Evolutionary conservation across 2,329 filamentous ascomycete genomes (phyloP).

Genomic region (Cryphonectria nitschkei): DNA sequence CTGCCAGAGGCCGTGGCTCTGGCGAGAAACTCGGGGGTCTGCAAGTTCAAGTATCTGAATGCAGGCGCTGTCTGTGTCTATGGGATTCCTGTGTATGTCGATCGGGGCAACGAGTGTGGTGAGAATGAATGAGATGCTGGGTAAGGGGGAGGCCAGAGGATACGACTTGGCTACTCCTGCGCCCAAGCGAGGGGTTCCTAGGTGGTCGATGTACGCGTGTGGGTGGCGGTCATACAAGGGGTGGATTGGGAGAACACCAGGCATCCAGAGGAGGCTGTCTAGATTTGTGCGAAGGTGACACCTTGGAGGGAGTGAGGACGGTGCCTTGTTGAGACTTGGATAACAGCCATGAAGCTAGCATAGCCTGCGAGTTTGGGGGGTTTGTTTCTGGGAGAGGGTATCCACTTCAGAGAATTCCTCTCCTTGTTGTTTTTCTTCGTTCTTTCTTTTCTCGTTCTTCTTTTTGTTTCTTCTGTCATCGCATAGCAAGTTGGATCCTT

Average conservation of each 20-base stretch:
- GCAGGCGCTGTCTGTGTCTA: constrained; percentile 93
- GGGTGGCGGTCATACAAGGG: neutral
- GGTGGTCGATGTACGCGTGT: neutral
- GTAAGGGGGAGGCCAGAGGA: neutral
- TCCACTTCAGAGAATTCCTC: neutral
- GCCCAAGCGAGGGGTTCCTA: neutral
- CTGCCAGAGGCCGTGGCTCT: constrained; percentile 81
- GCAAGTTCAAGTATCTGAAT: constrained; percentile 87
- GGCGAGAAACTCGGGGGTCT: constrained; percentile 67
- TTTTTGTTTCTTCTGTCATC: neutral
- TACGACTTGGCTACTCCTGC: constrained; percentile 1
- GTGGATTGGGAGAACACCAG: neutral
- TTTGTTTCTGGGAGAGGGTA: neutral
- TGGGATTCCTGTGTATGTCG: constrained; percentile 87
- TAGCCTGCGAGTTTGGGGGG: constrained; percentile 5
- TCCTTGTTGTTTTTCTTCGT: neutral
- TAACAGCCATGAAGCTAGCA: neutral
- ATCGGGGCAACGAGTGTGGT: constrained; percentile 25
- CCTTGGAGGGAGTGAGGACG: neutral
- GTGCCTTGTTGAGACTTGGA: neutral
- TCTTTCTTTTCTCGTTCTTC: neutral
- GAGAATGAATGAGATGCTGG: neutral
- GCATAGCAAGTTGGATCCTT: neutral
- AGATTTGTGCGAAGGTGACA: neutral
- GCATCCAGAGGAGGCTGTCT: neutral